Evolutionary conservation across 179 eudicot genomes (phyloP), one percentile per base, ranked within the genome.

Genomic region (Actinidia arguta): DNA sequence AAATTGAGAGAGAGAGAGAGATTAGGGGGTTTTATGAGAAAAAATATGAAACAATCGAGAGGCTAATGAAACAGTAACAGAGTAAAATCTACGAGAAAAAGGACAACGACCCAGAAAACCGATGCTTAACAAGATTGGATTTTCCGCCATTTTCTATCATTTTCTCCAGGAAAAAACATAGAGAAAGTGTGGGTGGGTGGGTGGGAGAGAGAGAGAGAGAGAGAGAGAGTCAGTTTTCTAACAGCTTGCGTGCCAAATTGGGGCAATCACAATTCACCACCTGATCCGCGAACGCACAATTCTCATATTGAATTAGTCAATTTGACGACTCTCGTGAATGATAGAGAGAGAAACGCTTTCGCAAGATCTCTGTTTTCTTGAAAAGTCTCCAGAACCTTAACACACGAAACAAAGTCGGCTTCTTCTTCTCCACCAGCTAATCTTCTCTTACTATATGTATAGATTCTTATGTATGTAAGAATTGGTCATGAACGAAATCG

Each of bases 41-140:
- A 81, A 68, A 82, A 42, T 3, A 11, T 46, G 1, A 12, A 12
- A 62, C 44, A 64, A 16, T 18, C 47, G 4, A 75, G 48, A 54
- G 5, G 16, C 59, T 48, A 78, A 82, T 78, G 66, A 31, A 82
- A 82, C 73, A 83, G 82, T 83, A 25, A 10, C 69, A 17, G 36
- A 9, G 36, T 22, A 42, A 44, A 85, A 25, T 46, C 36, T 31
- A 31, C 1, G 78, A 64, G 6, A 44, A 36, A 52, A 68, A 75
- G 0, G 2, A 58, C 2, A 44, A 67, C 13, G 44, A 72, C 67
- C 55, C 11, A 61, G 7, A 31, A 55, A 70, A 58, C 51, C 52
- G n/a, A 27, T n/a, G 10, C 80, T 74, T 61, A 87, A 88, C 88
- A 80, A 58, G 71, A 80, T 75, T n/a, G 84, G 16, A 78, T 47